These are phyloP conservation scores for Kandelia obovata DNA, from an alignment of 345 rosid species.

Conservation along the genomic window DNA sequence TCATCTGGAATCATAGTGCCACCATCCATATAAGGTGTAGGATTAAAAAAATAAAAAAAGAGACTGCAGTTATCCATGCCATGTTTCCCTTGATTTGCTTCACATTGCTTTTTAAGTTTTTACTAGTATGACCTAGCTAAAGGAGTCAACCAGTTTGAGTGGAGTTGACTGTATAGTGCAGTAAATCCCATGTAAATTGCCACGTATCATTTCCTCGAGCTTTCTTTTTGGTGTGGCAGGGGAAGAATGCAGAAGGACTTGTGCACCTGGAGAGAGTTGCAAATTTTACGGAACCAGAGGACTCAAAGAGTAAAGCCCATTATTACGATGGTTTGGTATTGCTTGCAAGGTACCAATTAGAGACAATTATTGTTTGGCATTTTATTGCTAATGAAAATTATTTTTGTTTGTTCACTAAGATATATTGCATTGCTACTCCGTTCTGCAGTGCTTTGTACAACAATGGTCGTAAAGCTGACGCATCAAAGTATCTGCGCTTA, in stretches of 20 bases:
- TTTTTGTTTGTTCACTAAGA: not conserved
- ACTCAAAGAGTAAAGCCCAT: constrained; percentile 65
- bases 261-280: constrained; percentile 70
- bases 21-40: no score
- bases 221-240: constrained; percentile 34
- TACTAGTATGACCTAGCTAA: not conserved
- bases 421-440: not conserved
- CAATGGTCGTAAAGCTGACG: constrained; percentile 68
- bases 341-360: constrained; percentile 50
- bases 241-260: constrained; percentile 64
- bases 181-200: not conserved
- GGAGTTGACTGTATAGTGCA: not conserved
- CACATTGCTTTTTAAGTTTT: no score
- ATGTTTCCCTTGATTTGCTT: no score
- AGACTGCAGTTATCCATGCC: no score
- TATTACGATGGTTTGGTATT: constrained; percentile 67
- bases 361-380: not conserved
- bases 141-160: not conserved
- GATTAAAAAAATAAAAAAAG: no score
- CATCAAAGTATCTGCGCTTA: constrained; percentile 49
- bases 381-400: not conserved
- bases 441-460: constrained; percentile 51
- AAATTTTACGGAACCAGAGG: constrained; percentile 59
- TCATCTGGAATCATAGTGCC: not conserved
- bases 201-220: not conserved